These are phyloP conservation scores for Salvia splendens DNA, from an alignment of 257 asterid genomes.

Conservation along the genomic window DNA sequence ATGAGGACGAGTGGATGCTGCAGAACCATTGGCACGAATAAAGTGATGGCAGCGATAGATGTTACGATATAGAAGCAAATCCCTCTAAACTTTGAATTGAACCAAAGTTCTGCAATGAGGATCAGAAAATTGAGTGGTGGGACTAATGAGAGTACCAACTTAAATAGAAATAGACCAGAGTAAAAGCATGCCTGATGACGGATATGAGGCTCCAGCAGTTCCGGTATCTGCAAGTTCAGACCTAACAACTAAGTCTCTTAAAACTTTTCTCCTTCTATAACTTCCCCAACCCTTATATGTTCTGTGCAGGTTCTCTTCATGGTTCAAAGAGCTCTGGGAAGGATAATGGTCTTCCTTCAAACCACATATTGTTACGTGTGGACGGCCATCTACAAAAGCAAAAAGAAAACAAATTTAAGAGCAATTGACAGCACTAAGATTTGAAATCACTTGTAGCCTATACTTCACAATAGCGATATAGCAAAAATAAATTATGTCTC, in stretches of 20 bases:
- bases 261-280: slow-evolving; percentile 35
- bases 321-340: slow-evolving; percentile 39
- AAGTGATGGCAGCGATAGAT: slow-evolving; percentile 62
- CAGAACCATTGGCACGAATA: slow-evolving; percentile 70
- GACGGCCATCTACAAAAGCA: slow-evolving; percentile 39
- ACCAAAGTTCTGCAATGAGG: slow-evolving; percentile 55
- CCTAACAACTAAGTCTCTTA: slow-evolving; percentile 56
- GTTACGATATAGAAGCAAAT: slow-evolving; percentile 70
- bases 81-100: slow-evolving; percentile 70
- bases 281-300: slow-evolving; percentile 31
- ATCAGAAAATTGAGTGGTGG: slow-evolving; percentile 25
- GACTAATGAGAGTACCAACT: neutral
- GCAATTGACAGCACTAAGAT: neutral
- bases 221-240: slow-evolving; percentile 77
- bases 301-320: slow-evolving; percentile 34
- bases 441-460: neutral
- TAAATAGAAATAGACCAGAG: slow-evolving; percentile 11
- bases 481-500: slow-evolving; percentile 3
- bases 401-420: slow-evolving; percentile 24
- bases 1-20: slow-evolving; percentile 86
- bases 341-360: slow-evolving; percentile 34
- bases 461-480: neutral
- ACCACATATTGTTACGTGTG: slow-evolving; percentile 32
- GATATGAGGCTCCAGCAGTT: slow-evolving; percentile 60
- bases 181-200: slow-evolving; percentile 58